Evolutionary conservation across 2,329 filamentous ascomycete species (phyloP), one percentile per base, ranked within the genome.

Genomic region (Daldinia sp.): DNA sequence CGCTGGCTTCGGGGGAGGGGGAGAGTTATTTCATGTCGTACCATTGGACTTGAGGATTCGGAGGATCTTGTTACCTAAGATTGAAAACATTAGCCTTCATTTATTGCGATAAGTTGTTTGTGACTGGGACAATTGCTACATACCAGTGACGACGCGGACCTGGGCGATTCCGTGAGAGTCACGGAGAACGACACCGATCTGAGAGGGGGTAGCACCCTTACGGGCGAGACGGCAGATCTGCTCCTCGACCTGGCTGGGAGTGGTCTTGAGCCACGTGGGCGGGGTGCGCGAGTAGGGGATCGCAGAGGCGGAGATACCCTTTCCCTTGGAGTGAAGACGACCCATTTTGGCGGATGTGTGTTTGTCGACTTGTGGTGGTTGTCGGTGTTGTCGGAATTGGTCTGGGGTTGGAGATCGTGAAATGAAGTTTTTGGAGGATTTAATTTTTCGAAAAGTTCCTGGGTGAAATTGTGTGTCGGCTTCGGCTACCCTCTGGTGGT

Each of bases 191-290:
- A 98, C 94, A 91, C 96, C 95, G 77, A 99, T 99, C 87, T 98
- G 94, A 71, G 94, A 97, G 77, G 95, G 95, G 73, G 94, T 97
- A 75, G 93, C 93, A 85, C 96, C 95, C 91, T 98, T 98, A 86
- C 92, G 94, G 79, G 95, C 95, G 80, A 98, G 91, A 87, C 96
- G 96, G 86, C 91, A 94, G 85, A 99, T 99, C 86, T 98, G 94
- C 81, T 99, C 95, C 76, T 97, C 93, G 81, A 99, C 93, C 86
- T 96, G 93, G 77, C 97, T 93, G 79, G 95, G 94, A 75, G 93
- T 97, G 85, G 93, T 96, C 91, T 99, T 99, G 83, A 98, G 87
- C 95, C 95, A 99, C 74, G 94, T 87, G 68, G 95, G 94, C 71
- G 93, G 81, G 76, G 87, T 89, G 85, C 95, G 94, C 74, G 93